Evolutionary conservation across 805 yeast genomes (phyloP), one percentile per base, ranked within the genome.

Genomic region (Sungouiozyma intestinalis): DNA sequence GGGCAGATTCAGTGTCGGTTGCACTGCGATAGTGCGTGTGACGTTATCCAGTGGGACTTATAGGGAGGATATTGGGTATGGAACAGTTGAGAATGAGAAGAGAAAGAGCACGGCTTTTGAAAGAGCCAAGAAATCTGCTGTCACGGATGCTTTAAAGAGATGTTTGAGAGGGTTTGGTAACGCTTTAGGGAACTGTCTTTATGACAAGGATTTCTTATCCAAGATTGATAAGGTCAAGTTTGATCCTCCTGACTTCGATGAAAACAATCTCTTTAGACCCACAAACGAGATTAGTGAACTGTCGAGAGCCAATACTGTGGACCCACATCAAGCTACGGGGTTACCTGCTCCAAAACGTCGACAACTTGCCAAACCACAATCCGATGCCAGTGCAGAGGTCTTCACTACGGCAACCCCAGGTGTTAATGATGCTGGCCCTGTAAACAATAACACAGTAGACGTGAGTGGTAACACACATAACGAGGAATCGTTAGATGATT

Each of bases 1-100:
- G 33, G 78, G 79, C 5, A 67, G 74, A 38, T 73, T 67, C 46
- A 72, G 77, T 19, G 66, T 84, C 58, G 92, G 92, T 1, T 64
- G 84, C 9, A 78, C 86, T 1, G 81, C 80, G 6, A 74, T 67
- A n/a, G 85, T 84, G 2, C 65, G 94, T 20, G 82, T 84, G 3
- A 75, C 85, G 0, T 65, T 84, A 40, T 75, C 74, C 48, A 86
- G 81, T 55, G 94, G 94, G 0, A 74, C 90, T 0, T 82, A 64
- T 52, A 84, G 82, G 52, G 94, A 84, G 54, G 94, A 84, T 62
- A 74, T 83, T 36, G 94, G 94, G 0, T 84, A 83, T 57, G 94
- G 94, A n/a, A 77, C 77, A 39, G 76, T 80, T 15, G 92, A 84
- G 38, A 82, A 81, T 55, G 83, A 85, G 36, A 73, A 76, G 39